Base-by-base conservation (phyloP, 495 filamentous ascomycete genomes). In the Chaetomidium leptoderma region DNA sequence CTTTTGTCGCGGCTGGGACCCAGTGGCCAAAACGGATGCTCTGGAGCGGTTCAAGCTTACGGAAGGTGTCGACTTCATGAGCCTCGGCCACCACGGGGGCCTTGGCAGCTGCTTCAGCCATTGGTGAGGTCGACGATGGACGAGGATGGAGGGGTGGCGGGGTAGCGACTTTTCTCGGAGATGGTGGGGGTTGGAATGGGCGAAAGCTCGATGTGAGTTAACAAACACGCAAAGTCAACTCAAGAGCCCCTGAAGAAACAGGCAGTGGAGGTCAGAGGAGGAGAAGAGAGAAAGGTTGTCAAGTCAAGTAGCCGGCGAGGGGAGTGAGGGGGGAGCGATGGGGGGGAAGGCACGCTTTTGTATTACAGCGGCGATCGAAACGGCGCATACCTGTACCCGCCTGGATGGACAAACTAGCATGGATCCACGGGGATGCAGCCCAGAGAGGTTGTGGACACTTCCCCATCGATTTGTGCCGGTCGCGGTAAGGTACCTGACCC, bases 41-140 rank as follows among this genome's bases (percentile, higher is more conserved):
- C 56, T 58, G 42, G 53, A 62, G 6, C 11, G 63, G 7, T 30
- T 9, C 13, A 11, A 40, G 54, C 66, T 66, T 62, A 83, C 89
- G 86, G 76, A 83, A 93, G 16, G 89, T 95, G 72, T 91, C 85
- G 62, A 91, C 88, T 69, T 88, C 77, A 73, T 93, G 89, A 65
- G 91, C 88, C 77, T 95, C 91, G 46, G 79, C 79, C 58, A 95
- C 90, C 74, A 91, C 89, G 4, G 83, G 76, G 67, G 78, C 74
- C 70, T 82, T 81, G 60, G 78, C 76, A 52, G 81, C 74, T 53
- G 45, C 70, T 71, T 88, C 85, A 67, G 83, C 84, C 88, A 93
- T 92, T 63, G 59, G 59, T 62, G 27, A 47, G 27, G 42, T 67
- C 54, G 61, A 66, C 55, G 62, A 49, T 58, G 56, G 61, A 64